phyloP scores from a whole-genome alignment of 306 rosid genomes.

The Rosa persica region DNA sequence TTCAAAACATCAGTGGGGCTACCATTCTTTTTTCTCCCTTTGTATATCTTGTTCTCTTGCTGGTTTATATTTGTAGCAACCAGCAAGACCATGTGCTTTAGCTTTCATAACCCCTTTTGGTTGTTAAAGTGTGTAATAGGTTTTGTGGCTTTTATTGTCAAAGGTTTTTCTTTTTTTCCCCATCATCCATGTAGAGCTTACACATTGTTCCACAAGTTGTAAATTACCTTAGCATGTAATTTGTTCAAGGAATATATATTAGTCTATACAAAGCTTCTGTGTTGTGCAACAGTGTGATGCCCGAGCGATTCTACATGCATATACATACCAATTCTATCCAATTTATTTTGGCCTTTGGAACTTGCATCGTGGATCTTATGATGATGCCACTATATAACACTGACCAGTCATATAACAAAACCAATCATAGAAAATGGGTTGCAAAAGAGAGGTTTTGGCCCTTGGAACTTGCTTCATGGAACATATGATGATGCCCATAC shows the following conservation, averaged over 20 bases:
- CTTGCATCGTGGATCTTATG: background rate
- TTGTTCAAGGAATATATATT: background rate
- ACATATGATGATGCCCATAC: too few species aligned
- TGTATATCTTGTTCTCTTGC: constrained; percentile 41
- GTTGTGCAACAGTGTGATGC: background rate
- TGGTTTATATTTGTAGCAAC: constrained; percentile 43
- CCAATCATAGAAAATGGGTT: too few species aligned
- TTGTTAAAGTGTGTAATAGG: constrained; percentile 31
- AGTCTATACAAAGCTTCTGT: constrained; percentile 8
- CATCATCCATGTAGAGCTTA: constrained; percentile 34
- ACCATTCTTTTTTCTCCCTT: constrained; percentile 23
- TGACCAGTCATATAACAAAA: too few species aligned
- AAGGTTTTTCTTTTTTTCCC: constrained; percentile 11
- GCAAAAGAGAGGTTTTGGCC: too few species aligned
- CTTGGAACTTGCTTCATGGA: too few species aligned
- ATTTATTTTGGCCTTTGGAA: background rate
- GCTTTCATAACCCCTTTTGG: constrained; percentile 32
- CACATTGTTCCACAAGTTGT: constrained; percentile 34
- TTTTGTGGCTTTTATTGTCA: constrained; percentile 11
- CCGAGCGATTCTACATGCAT: background rate
- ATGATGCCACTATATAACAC: background rate
- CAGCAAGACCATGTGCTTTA: constrained; percentile 33
- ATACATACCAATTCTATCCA: background rate
- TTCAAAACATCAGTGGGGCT: constrained; percentile 5
- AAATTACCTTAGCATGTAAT: constrained; percentile 34